Conservation (phyloP, 2,329 filamentous ascomycete species). For the Aureobasidium sp. region DNA sequence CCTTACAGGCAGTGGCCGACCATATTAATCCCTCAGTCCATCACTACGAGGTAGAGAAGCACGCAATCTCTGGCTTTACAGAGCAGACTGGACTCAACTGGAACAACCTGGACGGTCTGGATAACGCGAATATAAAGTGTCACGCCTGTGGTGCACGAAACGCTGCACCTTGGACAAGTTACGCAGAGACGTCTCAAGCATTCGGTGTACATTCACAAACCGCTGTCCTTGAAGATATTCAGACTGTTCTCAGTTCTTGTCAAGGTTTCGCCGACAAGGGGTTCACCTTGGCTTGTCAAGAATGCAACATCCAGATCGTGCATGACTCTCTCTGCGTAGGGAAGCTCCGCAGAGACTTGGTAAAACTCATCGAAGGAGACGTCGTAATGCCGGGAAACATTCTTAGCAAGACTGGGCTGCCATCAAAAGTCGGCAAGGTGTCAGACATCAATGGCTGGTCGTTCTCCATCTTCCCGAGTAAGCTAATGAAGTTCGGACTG, state of each 20-base stretch:
- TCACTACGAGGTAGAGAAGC: constrained; percentile 55
- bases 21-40: constrained; percentile 66
- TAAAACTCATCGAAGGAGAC: constrained; percentile 50
- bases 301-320: constrained; percentile 57
- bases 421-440: constrained; percentile 38
- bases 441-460: constrained; percentile 22
- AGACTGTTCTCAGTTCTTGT: constrained; percentile 39
- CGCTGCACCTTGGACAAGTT: constrained; percentile 66
- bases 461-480: constrained; percentile 25
- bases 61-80: constrained; percentile 54
- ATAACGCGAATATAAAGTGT: constrained; percentile 59
- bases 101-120: constrained; percentile 63
- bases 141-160: constrained; percentile 55
- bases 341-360: constrained; percentile 67
- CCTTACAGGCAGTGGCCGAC: constrained; percentile 67
- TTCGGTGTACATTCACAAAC: not conserved
- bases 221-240: not conserved
- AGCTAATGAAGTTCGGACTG: constrained; percentile 51
- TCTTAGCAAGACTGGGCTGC: constrained; percentile 56
- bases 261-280: constrained; percentile 67
- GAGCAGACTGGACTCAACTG: constrained; percentile 58
- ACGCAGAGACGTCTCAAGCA: not conserved
- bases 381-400: constrained; percentile 75
- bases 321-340: constrained; percentile 67
- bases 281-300: constrained; percentile 57